A percentile compares a stretch with the other conserved stretches of the same genome.
Conservation (phyloP, 345 rosid genomes). For the Euclidium syriacum region DNA sequence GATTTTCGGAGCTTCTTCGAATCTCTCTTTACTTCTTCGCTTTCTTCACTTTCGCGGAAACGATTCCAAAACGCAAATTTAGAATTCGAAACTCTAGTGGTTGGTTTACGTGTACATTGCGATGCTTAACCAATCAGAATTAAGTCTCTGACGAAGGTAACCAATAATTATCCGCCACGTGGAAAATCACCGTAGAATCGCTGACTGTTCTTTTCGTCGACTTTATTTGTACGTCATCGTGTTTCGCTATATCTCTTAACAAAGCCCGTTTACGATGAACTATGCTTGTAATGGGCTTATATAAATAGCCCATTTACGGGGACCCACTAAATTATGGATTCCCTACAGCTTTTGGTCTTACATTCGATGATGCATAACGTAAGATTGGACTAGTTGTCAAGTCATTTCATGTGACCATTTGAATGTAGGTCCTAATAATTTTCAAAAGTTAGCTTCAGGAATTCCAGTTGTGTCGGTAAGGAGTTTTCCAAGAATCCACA, state of each 20-base stretch:
- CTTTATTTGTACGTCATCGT: neutral
- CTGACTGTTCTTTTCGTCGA: slow-evolving; percentile 18
- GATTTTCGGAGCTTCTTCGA: neutral
- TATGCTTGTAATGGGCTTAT: too few relatives aligned
- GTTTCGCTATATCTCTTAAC: neutral
- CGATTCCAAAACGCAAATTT: slow-evolving; percentile 12
- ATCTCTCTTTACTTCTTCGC: neutral
- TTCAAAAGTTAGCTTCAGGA: too few relatives aligned
- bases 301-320: too few relatives aligned
- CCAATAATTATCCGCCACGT: slow-evolving; percentile 16
- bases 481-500: too few relatives aligned
- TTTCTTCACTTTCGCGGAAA: slow-evolving; percentile 14
- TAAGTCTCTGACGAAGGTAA: neutral
- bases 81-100: slow-evolving; percentile 3
- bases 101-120: slow-evolving; percentile 20
- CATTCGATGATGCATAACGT: too few relatives aligned
- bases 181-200: neutral
- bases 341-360: too few relatives aligned
- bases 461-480: too few relatives aligned
- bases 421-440: too few relatives aligned
- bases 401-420: too few relatives aligned
- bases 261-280: neutral
- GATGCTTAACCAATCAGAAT: slow-evolving; percentile 25
- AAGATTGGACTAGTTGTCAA: too few relatives aligned
- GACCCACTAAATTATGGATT: too few relatives aligned